These are phyloP conservation scores for Thermochaetoides thermophila DNA, from an alignment of 495 filamentous ascomycete species.

Conservation along the genomic window DNA sequence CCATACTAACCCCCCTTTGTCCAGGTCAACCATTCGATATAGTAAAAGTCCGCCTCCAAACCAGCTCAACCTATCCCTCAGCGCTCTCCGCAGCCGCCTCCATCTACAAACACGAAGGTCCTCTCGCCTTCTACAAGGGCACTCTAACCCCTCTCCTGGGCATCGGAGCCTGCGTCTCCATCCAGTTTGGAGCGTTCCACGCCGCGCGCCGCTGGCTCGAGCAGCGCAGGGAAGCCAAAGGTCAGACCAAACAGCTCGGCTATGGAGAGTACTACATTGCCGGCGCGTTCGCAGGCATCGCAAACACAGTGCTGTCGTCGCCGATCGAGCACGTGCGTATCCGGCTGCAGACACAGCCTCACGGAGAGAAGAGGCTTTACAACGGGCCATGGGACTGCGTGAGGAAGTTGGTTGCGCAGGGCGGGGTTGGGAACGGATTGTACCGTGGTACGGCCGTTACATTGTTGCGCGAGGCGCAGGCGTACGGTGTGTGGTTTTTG, in stretches of 20 bases:
- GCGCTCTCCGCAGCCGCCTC: slow-evolving; percentile 66
- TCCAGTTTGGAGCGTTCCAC: slow-evolving; percentile 97
- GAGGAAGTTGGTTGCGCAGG: slow-evolving; percentile 56
- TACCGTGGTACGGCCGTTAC: slow-evolving; percentile 85
- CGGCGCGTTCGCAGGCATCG: slow-evolving; percentile 82
- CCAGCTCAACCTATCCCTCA: slow-evolving; percentile 60
- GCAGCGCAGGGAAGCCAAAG: slow-evolving; percentile 43
- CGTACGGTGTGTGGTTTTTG: slow-evolving; percentile 91
- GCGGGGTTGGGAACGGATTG: slow-evolving; percentile 52
- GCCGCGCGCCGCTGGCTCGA: slow-evolving; percentile 77
- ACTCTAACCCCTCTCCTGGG: slow-evolving; percentile 91
- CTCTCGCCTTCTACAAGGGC: slow-evolving; percentile 93
- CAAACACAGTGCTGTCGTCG: slow-evolving; percentile 75
- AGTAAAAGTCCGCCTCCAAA: slow-evolving; percentile 94
- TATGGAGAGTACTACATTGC: slow-evolving; percentile 82
- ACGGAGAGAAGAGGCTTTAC: slow-evolving; percentile 62
- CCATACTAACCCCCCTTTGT: background rate
- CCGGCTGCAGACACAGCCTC: slow-evolving; percentile 92
- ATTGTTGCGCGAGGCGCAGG: slow-evolving; percentile 74
- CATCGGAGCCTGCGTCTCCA: slow-evolving; percentile 91
- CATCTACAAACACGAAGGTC: slow-evolving; percentile 79
- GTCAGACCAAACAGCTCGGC: slow-evolving; percentile 30
- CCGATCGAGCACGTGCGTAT: slow-evolving; percentile 98
- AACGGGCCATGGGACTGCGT: slow-evolving; percentile 79
- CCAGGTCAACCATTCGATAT: slow-evolving; percentile 97